Conservation (phyloP, 768 basidiomycete genomes). For the Pleurotus giganteus region DNA sequence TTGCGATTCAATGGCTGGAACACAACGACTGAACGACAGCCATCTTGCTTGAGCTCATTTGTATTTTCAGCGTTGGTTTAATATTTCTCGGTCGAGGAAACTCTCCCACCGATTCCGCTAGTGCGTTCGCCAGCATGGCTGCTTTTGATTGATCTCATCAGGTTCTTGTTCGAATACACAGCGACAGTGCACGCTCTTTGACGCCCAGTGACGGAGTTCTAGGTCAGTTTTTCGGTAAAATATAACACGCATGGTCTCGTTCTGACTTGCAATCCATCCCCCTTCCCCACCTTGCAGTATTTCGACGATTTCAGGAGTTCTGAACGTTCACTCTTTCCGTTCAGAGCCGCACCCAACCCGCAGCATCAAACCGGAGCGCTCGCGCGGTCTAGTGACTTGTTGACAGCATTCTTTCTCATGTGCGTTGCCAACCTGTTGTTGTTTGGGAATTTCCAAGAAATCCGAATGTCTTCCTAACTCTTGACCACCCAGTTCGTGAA, state of each 20-base stretch:
- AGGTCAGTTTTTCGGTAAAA: conserved; percentile 5
- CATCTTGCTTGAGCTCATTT: neutral
- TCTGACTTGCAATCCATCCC: neutral
- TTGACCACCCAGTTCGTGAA: neutral
- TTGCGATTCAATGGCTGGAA: neutral
- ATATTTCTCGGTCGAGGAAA: neutral
- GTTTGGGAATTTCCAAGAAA: neutral
- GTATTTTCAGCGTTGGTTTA: neutral
- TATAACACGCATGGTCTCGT: neutral
- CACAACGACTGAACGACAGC: neutral
- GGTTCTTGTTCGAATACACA: neutral
- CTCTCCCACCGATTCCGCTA: neutral
- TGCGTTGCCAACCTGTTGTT: neutral
- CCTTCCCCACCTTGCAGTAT: neutral
- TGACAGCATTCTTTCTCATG: conserved; percentile 6
- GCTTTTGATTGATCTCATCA: conserved; percentile 9
- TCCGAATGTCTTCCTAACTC: neutral
- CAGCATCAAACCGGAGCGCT: neutral
- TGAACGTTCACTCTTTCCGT: conserved; percentile 9
- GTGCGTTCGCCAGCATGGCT: neutral
- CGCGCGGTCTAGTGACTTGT: conserved; percentile 1
- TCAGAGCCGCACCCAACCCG: neutral
- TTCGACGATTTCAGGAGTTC: neutral
- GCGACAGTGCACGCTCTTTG: neutral
- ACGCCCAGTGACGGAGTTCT: conserved; percentile 2